Evolutionary conservation across 768 basidiomycete genomes (phyloP).

Genomic region (Cantharellus anzutake): DNA sequence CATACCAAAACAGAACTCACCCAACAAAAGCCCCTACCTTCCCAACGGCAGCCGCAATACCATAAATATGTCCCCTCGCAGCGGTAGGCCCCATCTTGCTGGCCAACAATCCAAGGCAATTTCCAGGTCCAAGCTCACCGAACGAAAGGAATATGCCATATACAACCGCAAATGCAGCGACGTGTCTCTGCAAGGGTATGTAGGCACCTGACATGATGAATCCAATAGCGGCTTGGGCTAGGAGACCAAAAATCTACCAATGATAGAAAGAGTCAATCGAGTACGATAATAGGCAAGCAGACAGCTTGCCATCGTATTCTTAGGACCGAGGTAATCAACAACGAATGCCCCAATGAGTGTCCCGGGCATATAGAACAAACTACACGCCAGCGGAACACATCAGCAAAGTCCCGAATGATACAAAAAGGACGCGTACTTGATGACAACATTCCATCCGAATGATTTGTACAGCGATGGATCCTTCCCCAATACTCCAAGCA

Average conservation of each 20-base stretch:
- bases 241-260: neutral
- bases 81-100: conserved; percentile 75
- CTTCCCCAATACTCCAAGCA: conserved; percentile 41
- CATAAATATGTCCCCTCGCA: conserved; percentile 72
- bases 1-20: neutral
- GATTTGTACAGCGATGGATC: conserved; percentile 33
- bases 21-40: conserved; percentile 44
- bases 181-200: conserved; percentile 33
- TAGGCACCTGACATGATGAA: conserved; percentile 87
- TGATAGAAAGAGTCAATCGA: neutral
- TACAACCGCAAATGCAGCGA: conserved; percentile 65
- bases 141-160: conserved; percentile 85
- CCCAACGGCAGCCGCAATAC: conserved; percentile 23
- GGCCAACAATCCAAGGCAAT: conserved; percentile 70
- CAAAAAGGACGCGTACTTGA: conserved; percentile 34
- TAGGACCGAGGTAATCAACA: conserved; percentile 19
- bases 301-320: conserved; percentile 7
- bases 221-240: conserved; percentile 58
- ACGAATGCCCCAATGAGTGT: conserved; percentile 19
- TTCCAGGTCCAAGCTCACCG: conserved; percentile 73
- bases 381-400: conserved; percentile 11
- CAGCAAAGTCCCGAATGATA: conserved; percentile 8
- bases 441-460: conserved; percentile 73
- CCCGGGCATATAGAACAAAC: conserved; percentile 51
- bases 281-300: neutral